Conservation (phyloP, 2,329 filamentous ascomycete genomes). For the Colletotrichum viniferum region DNA sequence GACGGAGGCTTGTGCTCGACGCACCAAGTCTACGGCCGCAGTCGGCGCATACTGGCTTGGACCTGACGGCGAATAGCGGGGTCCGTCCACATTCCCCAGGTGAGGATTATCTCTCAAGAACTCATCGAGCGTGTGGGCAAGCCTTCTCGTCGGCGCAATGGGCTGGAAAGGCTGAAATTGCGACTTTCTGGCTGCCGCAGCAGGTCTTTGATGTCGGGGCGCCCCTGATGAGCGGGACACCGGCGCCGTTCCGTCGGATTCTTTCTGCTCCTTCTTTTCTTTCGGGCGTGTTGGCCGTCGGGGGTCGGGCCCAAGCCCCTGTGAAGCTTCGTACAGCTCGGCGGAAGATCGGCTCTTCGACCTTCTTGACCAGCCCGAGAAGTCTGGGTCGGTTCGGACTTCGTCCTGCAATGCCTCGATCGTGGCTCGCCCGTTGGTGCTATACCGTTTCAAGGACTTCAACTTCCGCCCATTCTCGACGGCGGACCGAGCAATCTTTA, state of each 20-base stretch:
- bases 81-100: not conserved
- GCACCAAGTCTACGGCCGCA: conserved; percentile 6
- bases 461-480: conserved; percentile 58
- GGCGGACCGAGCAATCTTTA: conserved; percentile 53
- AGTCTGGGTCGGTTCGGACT: conserved; percentile 22
- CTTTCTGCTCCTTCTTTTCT: not conserved
- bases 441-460: conserved; percentile 41
- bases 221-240: not conserved
- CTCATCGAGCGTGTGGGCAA: not conserved
- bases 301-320: conserved; percentile 1
- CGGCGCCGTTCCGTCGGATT: not conserved
- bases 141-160: not conserved
- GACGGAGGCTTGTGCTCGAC: conserved; percentile 1
- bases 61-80: not conserved
- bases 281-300: not conserved
- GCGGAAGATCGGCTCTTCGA: not conserved
- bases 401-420: conserved; percentile 28
- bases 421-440: conserved; percentile 16
- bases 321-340: not conserved
- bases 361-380: conserved; percentile 27
- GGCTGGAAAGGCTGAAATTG: not conserved
- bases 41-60: not conserved
- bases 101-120: not conserved
- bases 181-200: not conserved
- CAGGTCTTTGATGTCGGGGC: not conserved